Evolutionary conservation across 2,329 filamentous ascomycete genomes (phyloP).

Genomic region (Pseudophaeomoniella oleicola): DNA sequence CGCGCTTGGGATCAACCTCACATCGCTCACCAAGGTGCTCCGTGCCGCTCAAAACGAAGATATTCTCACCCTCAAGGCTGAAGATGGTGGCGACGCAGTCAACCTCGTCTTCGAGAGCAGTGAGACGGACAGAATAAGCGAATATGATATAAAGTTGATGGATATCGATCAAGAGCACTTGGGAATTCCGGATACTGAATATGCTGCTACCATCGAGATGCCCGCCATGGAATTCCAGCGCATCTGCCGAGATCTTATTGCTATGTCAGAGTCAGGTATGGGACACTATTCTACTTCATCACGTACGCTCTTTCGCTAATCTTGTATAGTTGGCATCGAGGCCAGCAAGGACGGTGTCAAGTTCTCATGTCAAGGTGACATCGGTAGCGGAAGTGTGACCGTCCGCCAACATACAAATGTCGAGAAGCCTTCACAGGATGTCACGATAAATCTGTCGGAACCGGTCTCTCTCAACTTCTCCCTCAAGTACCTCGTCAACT

Average conservation of each 20-base stretch:
- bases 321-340: slow-evolving; percentile 67
- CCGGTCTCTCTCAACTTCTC: slow-evolving; percentile 93
- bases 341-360: slow-evolving; percentile 95
- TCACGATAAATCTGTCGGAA: slow-evolving; percentile 82
- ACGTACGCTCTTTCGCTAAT: slow-evolving; percentile 3
- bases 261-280: slow-evolving; percentile 86
- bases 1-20: slow-evolving; percentile 91
- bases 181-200: slow-evolving; percentile 98
- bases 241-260: slow-evolving; percentile 83
- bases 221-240: slow-evolving; percentile 81
- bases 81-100: slow-evolving; percentile 88
- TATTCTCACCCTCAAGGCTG: slow-evolving; percentile 89
- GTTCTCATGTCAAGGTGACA: slow-evolving; percentile 86
- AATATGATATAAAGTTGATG: slow-evolving; percentile 99
- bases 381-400: slow-evolving; percentile 87
- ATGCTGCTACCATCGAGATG: slow-evolving; percentile 81
- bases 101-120: slow-evolving; percentile 91
- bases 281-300: not conserved
- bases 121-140: slow-evolving; percentile 79
- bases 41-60: slow-evolving; percentile 90
- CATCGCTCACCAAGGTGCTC: slow-evolving; percentile 91
- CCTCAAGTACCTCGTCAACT: slow-evolving; percentile 98
- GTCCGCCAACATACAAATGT: slow-evolving; percentile 78
- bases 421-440: slow-evolving; percentile 74
- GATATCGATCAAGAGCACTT: slow-evolving; percentile 99